Evolutionary conservation across 768 basidiomycete genomes (phyloP), one percentile per base, ranked within the genome.

Genomic region (Sutorius australiensis): DNA sequence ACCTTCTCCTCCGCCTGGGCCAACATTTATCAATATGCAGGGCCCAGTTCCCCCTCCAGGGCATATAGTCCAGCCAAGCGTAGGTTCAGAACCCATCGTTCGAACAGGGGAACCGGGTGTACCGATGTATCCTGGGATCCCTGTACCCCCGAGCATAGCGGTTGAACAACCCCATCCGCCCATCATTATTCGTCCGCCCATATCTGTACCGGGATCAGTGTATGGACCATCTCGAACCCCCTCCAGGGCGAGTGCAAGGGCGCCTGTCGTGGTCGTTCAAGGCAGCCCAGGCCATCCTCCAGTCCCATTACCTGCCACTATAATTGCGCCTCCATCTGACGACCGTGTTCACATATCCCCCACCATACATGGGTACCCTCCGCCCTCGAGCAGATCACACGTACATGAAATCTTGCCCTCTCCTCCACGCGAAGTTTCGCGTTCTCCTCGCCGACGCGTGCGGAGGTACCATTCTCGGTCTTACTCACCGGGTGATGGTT

Each of bases 341-440:
- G 56, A 46, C 2, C 53, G 17, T 54, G 30, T 54, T 30, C 60
- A 13, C 27, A 61, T 56, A 43, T 61, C 66, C 14, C 73, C 63
- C 38, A 57, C 64, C 39, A 62, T 65, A 42, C 62, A 61, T 24
- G 64, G 56, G 19, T 65, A 58, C 46, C 61, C 56, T 12, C 45
- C 32, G 9, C 45, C 24, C 33, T 37, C 56, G 32, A 36, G 55
- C 30, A 17, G 56, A 56, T 51, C 61, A 39, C 52, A 8, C 17
- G 40, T 36, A 10, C 53, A 30, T 14, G 37, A 28, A 21, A 24
- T 36, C 44, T 38, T 54, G 16, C 50, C 51, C 24, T 51, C 51
- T 6, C 31, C 51, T 10, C 52, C 61, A n/a, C 50, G 43, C 31
- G 53, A 53, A 3, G 30, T 38, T 4, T 47, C 60, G 12, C 60